Evolutionary conservation across 208 protist genomes (phyloP).

Genomic region (Crithidia thermophila): DNA sequence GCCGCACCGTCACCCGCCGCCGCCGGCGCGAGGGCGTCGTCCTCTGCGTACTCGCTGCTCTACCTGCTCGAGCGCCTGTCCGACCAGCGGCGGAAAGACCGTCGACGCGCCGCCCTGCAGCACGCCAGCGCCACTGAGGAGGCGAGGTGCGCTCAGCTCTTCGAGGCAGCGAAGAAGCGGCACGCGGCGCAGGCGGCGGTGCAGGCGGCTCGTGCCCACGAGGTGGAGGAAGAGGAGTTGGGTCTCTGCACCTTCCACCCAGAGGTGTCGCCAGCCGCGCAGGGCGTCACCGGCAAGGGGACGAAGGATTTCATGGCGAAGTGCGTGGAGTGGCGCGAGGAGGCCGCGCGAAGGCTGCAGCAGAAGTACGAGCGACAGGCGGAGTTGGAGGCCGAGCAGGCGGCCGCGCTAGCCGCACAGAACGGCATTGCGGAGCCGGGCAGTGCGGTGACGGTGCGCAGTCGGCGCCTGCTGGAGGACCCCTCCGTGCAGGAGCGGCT

Average conservation of each 20-base stretch:
- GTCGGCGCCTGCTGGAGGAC: constrained; percentile 25
- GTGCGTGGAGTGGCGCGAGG: constrained; percentile 63
- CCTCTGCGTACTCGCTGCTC: constrained; percentile 24
- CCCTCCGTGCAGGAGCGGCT: constrained; percentile 28
- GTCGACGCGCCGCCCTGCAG: constrained; percentile 19
- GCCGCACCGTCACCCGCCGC: not conserved
- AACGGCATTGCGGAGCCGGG: constrained; percentile 13
- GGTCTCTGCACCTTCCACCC: constrained; percentile 60
- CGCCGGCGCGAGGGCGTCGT: not conserved
- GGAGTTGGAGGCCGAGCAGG: constrained; percentile 22
- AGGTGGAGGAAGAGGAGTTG: constrained; percentile 32
- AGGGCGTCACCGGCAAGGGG: constrained; percentile 39
- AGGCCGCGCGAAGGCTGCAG: constrained; percentile 25
- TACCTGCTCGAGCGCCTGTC: constrained; percentile 37
- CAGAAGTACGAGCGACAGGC: constrained; percentile 43
- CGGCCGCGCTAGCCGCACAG: constrained; percentile 15
- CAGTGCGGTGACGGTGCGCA: constrained; percentile 15
- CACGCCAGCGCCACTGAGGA: constrained; percentile 27
- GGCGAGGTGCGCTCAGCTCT: constrained; percentile 28
- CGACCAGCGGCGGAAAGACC: constrained; percentile 17
- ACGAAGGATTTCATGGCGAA: constrained; percentile 57
- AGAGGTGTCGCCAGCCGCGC: constrained; percentile 33
- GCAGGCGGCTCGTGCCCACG: constrained; percentile 16
- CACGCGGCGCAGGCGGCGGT: constrained; percentile 8
- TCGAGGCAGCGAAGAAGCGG: constrained; percentile 13